Percentiles rank a stretch among this genome's conserved stretches.
phyloP scores from a whole-genome alignment of 140 eudicot species.

The Stevia rebaudiana region DNA sequence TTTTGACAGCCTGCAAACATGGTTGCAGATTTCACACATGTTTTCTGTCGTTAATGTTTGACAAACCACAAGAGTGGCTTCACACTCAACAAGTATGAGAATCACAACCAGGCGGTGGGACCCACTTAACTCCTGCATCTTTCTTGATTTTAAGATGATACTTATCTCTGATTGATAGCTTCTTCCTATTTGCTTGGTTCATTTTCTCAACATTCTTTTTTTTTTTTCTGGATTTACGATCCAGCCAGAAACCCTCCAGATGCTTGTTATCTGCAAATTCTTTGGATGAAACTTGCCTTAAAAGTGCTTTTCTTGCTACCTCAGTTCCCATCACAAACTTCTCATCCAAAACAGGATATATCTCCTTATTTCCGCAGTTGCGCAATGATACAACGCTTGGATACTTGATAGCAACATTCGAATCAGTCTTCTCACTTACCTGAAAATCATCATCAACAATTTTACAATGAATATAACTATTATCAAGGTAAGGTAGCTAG shows the following conservation, averaged over 20 bases:
- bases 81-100: too few relatives aligned
- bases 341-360: slow-evolving; percentile 76
- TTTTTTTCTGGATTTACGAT: slow-evolving; percentile 30
- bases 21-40: too few relatives aligned
- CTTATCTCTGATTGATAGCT: slow-evolving; percentile 33
- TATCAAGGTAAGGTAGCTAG: too few relatives aligned
- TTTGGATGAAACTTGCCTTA: slow-evolving; percentile 51
- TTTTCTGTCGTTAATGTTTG: too few relatives aligned
- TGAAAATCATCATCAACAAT: slow-evolving; percentile 30
- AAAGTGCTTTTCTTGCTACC: slow-evolving; percentile 65
- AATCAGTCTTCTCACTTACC: slow-evolving; percentile 85
- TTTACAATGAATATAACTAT: too few relatives aligned
- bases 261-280: slow-evolving; percentile 54
- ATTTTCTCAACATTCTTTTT: too few relatives aligned
- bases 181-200: slow-evolving; percentile 32
- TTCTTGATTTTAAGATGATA: slow-evolving; percentile 61
- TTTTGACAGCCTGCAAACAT: too few relatives aligned
- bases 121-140: slow-evolving; percentile 87
- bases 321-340: slow-evolving; percentile 67
- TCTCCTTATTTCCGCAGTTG: slow-evolving; percentile 35
- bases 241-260: slow-evolving; percentile 52
- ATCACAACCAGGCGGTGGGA: slow-evolving; percentile 99
- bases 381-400: slow-evolving; percentile 68
- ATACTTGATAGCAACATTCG: slow-evolving; percentile 60
- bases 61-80: too few relatives aligned